Evolutionary conservation across 257 asterid genomes (phyloP), one percentile per base, ranked within the genome.

Genomic region (Nicotiana obtusifolia): DNA sequence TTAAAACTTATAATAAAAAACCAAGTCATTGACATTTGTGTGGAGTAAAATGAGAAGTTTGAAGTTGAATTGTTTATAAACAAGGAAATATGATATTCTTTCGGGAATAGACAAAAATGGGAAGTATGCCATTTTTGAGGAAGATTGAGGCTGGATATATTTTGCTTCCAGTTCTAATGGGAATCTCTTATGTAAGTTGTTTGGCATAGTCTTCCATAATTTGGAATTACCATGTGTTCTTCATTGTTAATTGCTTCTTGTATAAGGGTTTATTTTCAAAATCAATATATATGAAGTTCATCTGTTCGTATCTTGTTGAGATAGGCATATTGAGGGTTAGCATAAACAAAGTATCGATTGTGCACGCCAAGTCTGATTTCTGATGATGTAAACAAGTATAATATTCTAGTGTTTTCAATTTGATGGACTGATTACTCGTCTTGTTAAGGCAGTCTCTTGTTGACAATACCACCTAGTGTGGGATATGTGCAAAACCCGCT

Each of bases 401-500:
- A 31, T 20, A 17, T 80, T 67, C 11, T 35, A 28, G 24, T 80
- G 37, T 78, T 77, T 33, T 41, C 3, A 37, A 24, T 77, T 6
- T 52, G 33, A 41, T 79, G 53, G n/a, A 79, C 64, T 33, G 30
- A 83, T 76, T 90, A 86, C 54, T 83, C 82, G 3, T 35, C n/a
- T 81, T 73, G 81, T 11, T 69, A 77, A 52, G 20, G 82, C 97
- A 95, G 99, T 64, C 90, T 90, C 83, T 88, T 95, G 85, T 85
- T 95, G 97, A 94, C 98, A 28, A 95, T 95, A 86, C 99, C 99
- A 71, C 93, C 97, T 31, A 95, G 98, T 81, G 94, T 95, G 85
- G 99, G 98, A 84, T 95, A 95, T 76, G 97, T 90, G 76, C 99
- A 94, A 83, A 94, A 92, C 84, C 99, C 99, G 13, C 82, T 95